These are phyloP conservation scores for Entomortierella chlamydospora DNA, from an alignment of 192 early-diverging fungal species.

Conservation along the genomic window DNA sequence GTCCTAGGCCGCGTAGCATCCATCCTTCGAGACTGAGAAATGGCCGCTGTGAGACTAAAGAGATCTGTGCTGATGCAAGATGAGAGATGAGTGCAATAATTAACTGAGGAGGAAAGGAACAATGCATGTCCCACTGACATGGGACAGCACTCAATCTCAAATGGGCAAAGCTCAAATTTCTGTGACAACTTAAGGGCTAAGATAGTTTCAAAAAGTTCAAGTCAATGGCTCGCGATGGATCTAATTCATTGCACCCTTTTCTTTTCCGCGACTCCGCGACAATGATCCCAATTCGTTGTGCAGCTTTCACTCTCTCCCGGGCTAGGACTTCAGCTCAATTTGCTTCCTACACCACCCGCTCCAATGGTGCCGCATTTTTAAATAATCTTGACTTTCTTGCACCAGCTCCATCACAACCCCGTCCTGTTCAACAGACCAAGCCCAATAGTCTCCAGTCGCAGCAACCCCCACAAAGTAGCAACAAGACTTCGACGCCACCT, in stretches of 20 bases:
- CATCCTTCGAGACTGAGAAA: neutral
- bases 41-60: neutral
- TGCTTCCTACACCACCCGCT: constrained; percentile 31
- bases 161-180: constrained; percentile 7
- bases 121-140: too few relatives aligned
- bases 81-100: too few relatives aligned
- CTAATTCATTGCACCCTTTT: too few relatives aligned
- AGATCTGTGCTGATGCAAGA: too few relatives aligned
- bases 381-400: constrained; percentile 49
- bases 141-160: too few relatives aligned
- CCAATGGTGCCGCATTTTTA: constrained; percentile 46
- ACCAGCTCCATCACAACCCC: constrained; percentile 15
- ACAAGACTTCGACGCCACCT: neutral
- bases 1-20: constrained; percentile 12
- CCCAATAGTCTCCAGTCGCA: neutral
- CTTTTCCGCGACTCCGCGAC: too few relatives aligned
- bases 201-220: too few relatives aligned
- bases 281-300: constrained; percentile 23
- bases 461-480: constrained; percentile 4
- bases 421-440: constrained; percentile 2
- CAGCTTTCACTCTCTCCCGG: constrained; percentile 6
- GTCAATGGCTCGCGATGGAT: too few relatives aligned
- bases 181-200: neutral
- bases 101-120: too few relatives aligned
- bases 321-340: neutral